Evolutionary conservation across 441 rosid species (phyloP), one percentile per base, ranked within the genome.

Genomic region (Populus hybrid): DNA sequence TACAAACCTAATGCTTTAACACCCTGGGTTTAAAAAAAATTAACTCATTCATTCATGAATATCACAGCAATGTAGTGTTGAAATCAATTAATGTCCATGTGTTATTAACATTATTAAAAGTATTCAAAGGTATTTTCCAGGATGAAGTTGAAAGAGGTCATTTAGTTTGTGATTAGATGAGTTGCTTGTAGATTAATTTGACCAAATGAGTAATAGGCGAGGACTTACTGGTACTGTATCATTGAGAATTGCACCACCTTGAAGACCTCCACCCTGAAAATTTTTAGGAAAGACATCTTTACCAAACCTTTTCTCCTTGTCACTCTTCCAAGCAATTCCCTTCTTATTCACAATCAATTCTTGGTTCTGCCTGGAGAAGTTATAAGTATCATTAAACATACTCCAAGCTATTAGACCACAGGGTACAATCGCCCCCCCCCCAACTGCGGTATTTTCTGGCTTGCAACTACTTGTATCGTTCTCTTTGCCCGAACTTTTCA

Each of bases 321-420:
- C 99, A 83, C 99, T 94, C 84, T 92, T 92, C 98, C 99, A 94
- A 31, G 98, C 89, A 74, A 94, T 94, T 6, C 59, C 88, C 40
- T 71, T 86, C 87, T 90, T 93, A 76, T 91, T 93, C 86, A 94
- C 89, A 1, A 53, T 16, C 81, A 94, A 74, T 45, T 76, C 72
- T 53, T 69, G 18, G 81, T 76, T 86, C 66, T 86, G 87, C 82
- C 80, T 84, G 28, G 92, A 79, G 79, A 93, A 92, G 31, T 0
- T 56, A 74, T 90, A 94, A 21, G 97, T 92, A 82, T 94, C 98
- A n/a, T 94, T 94, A 83, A 94, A 94, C 87, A 94, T 87, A 83
- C 99, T 94, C 97, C 99, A 94, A 24, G 99, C 99, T 72, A 94
- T 91, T 56, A 94, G 95, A 82, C 98, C 98, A 79, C 98, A 94